Conservation (phyloP, 371 early-diverging fungal species). For the Coemansia sp. region DNA sequence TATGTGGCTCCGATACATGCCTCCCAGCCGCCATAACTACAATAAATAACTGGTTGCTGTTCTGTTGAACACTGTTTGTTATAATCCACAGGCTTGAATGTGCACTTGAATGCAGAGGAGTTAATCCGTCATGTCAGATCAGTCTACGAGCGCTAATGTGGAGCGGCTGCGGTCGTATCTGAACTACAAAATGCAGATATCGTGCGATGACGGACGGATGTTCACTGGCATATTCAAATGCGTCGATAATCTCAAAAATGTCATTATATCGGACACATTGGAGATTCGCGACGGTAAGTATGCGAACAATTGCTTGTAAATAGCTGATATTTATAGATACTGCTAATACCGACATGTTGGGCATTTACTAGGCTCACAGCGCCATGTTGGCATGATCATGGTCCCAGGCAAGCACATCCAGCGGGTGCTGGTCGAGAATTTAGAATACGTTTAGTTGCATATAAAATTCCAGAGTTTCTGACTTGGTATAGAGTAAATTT, state of each 20-base stretch:
- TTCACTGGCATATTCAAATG: conserved; percentile 81
- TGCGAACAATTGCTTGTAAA: not conserved
- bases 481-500: too few relatives aligned
- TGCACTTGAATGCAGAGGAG: too few relatives aligned
- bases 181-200: conserved; percentile 61
- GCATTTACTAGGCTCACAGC: conserved; percentile 56
- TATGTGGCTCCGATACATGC: too few relatives aligned
- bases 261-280: conserved; percentile 73
- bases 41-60: too few relatives aligned
- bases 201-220: conserved; percentile 71
- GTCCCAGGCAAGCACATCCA: conserved; percentile 82
- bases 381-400: conserved; percentile 83
- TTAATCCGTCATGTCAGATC: too few relatives aligned
- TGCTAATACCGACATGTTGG: too few relatives aligned
- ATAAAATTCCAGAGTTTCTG: too few relatives aligned
- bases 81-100: too few relatives aligned
- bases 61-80: too few relatives aligned
- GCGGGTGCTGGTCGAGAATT: conserved; percentile 68
- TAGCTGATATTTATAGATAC: too few relatives aligned
- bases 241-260: conserved; percentile 75
- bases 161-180: conserved; percentile 49
- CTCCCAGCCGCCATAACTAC: too few relatives aligned
- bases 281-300: conserved; percentile 64
- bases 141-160: not conserved
- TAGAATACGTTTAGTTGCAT: conserved; percentile 45